Conservation (phyloP, 331 rosid species). For the Rhamnella rubrinervis region DNA sequence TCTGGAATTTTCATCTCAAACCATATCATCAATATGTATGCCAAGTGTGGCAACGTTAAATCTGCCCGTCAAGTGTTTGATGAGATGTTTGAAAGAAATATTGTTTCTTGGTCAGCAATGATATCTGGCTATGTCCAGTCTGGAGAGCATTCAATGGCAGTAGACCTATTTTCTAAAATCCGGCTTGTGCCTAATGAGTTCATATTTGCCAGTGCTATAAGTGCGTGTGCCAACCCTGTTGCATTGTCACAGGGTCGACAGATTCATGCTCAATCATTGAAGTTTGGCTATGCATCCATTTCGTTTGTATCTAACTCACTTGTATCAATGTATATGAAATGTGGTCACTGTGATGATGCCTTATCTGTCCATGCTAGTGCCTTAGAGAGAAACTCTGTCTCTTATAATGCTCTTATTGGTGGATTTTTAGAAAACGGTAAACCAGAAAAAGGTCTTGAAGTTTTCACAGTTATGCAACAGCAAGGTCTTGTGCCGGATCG, state of each 20-base stretch:
- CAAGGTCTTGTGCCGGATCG: conserved; percentile 34
- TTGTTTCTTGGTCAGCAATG: conserved; percentile 44
- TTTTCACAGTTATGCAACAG: conserved; percentile 32
- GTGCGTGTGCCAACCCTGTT: conserved; percentile 32
- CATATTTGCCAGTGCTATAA: conserved; percentile 33
- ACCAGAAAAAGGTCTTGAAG: conserved; percentile 32
- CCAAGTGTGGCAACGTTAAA: conserved; percentile 18
- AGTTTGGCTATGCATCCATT: conserved; percentile 31
- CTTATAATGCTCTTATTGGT: conserved; percentile 36
- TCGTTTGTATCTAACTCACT: conserved; percentile 44
- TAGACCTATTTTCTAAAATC: conserved; percentile 36
- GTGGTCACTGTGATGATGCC: conserved; percentile 38
- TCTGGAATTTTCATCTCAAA: conserved; percentile 29
- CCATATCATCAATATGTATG: conserved; percentile 41
- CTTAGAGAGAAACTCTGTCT: conserved; percentile 27
- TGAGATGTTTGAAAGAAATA: conserved; percentile 28
- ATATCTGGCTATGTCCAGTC: conserved; percentile 40
- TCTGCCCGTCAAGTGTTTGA: conserved; percentile 31
- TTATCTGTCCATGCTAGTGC: conserved; percentile 28
- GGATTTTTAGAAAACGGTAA: conserved; percentile 35
- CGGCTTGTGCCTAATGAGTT: conserved; percentile 28
- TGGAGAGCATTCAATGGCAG: conserved; percentile 34
- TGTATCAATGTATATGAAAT: conserved; percentile 44
- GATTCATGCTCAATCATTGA: conserved; percentile 38
- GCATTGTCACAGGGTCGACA: conserved; percentile 31